Evolutionary conservation across 305 asterid genomes (phyloP).

Genomic region (Ajuga reptans): DNA sequence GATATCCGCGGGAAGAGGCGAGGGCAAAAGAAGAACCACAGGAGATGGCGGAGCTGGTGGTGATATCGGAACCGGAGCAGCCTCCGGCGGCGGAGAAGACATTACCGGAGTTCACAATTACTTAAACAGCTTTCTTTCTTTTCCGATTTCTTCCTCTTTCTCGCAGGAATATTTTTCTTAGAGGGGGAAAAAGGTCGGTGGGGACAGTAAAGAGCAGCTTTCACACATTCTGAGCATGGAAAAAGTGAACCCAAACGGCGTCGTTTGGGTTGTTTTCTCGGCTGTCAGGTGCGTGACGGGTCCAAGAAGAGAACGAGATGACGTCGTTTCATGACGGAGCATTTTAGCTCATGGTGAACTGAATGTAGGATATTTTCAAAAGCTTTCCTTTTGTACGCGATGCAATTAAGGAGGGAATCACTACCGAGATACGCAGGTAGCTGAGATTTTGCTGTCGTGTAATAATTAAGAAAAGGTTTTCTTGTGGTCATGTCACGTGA

Average conservation of each 20-base stretch:
- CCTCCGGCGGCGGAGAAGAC: slow-evolving; percentile 44
- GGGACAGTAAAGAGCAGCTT: not conserved
- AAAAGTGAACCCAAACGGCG: slow-evolving; percentile 23
- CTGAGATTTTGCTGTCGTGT: not conserved
- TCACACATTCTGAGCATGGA: slow-evolving; percentile 18
- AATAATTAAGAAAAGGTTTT: not conserved
- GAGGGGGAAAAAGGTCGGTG: not conserved
- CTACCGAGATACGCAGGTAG: not conserved
- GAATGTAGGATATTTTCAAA: not conserved
- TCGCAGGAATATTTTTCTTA: not conserved
- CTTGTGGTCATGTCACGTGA: too few species aligned
- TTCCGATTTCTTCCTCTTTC: not conserved
- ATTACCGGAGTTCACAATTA: slow-evolving; percentile 29
- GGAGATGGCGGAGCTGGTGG: slow-evolving; percentile 37
- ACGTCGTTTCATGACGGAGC: slow-evolving; percentile 26
- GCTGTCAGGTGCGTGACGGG: slow-evolving; percentile 12
- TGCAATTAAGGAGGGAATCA: slow-evolving; percentile 9
- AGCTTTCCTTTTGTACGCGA: slow-evolving; percentile 13
- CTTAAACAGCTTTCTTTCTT: not conserved
- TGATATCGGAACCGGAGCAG: slow-evolving; percentile 26
- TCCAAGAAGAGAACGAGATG: slow-evolving; percentile 20
- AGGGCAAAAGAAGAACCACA: slow-evolving; percentile 28
- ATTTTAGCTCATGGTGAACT: slow-evolving; percentile 1
- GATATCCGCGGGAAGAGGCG: slow-evolving; percentile 28
- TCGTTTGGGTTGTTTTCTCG: slow-evolving; percentile 17